Conservation (phyloP, 805 yeast species). For the Pichia rugopelliculosa region DNA sequence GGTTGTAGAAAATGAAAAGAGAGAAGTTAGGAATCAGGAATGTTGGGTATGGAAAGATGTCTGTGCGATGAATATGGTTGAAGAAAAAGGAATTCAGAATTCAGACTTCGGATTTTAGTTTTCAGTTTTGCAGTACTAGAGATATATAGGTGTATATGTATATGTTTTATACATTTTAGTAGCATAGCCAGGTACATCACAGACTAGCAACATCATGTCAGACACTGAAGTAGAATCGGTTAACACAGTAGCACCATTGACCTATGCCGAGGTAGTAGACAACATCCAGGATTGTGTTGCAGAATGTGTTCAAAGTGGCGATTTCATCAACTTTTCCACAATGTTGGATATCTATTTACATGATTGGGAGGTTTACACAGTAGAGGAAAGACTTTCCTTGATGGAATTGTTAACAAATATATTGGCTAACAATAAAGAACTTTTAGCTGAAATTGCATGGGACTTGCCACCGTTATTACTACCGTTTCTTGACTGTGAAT, state of each 20-base stretch:
- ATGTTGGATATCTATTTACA: conserved; percentile 54
- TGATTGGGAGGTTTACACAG: conserved; percentile 38
- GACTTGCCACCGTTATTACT: conserved; percentile 72
- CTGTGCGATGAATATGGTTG: neutral
- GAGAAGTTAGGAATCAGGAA: too few relatives aligned
- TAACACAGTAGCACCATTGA: conserved; percentile 7
- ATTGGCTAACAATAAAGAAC: conserved; percentile 37
- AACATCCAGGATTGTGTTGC: conserved; percentile 20
- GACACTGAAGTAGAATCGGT: conserved; percentile 14
- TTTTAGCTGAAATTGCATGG: conserved; percentile 77
- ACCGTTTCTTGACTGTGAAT: conserved; percentile 38
- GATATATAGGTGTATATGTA: neutral
- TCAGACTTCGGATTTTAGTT: too few relatives aligned
- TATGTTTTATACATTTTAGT: neutral
- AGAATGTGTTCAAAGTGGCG: conserved; percentile 38
- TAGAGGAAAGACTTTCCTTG: conserved; percentile 44
- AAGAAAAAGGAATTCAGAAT: neutral
- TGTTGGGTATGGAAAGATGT: neutral
- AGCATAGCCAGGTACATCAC: neutral
- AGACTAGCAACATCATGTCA: conserved; percentile 1
- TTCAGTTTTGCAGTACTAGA: too few relatives aligned
- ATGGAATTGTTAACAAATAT: conserved; percentile 39
- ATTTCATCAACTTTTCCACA: conserved; percentile 67
- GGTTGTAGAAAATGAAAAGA: neutral
- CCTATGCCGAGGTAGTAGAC: conserved; percentile 3